Conservation (phyloP, 257 asterid species). For the Jaltomata sinuosa region DNA sequence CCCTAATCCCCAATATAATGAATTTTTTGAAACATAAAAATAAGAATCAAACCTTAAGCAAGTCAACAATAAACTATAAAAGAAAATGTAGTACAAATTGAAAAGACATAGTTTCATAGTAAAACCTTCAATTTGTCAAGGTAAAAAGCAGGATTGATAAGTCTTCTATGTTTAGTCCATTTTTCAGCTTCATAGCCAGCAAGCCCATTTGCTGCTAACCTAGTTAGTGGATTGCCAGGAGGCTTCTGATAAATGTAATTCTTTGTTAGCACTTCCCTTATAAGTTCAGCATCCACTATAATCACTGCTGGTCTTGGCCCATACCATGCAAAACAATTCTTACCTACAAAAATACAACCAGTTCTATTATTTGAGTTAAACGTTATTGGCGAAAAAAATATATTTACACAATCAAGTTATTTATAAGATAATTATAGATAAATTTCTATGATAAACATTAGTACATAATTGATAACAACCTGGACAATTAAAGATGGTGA, state of each 20-base stretch:
- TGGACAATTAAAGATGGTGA: too few relatives aligned
- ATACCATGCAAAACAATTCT: slow-evolving; percentile 19
- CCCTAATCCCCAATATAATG: not conserved
- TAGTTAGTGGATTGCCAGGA: slow-evolving; percentile 4
- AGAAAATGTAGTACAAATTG: not conserved
- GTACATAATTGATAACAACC: too few relatives aligned
- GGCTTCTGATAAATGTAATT: slow-evolving; percentile 16
- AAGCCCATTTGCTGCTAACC: slow-evolving; percentile 14
- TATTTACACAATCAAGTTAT: too few relatives aligned
- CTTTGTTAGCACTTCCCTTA: slow-evolving; percentile 24
- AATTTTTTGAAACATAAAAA: not conserved
- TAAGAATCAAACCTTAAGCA: not conserved
- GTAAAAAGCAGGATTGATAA: slow-evolving; percentile 37
- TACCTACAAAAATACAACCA: slow-evolving; percentile 5
- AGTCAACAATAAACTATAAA: not conserved
- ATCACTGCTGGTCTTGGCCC: slow-evolving; percentile 21
- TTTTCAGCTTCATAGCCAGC: slow-evolving; percentile 19
- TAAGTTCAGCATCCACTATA: slow-evolving; percentile 17
- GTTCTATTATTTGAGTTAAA: not conserved
- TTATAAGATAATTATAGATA: too few relatives aligned
- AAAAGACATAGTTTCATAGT: not conserved
- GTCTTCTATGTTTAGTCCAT: slow-evolving; percentile 34
- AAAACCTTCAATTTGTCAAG: slow-evolving; percentile 33
- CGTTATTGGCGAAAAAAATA: too few relatives aligned
- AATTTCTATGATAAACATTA: too few relatives aligned